Conservation (phyloP, 129 eudicot species). For the Flaveria sonorensis region DNA sequence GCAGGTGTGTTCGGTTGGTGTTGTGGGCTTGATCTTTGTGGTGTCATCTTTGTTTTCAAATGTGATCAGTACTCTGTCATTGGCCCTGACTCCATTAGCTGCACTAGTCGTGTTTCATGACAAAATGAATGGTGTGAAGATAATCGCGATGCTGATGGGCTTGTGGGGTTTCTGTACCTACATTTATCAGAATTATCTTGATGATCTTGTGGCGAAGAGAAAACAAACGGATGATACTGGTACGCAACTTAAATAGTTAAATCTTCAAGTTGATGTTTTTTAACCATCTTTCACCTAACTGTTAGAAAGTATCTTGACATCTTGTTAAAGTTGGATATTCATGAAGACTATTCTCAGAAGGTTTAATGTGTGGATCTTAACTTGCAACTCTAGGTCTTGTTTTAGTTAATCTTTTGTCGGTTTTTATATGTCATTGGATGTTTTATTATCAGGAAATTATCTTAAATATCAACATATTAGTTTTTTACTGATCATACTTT, state of each 20-base stretch:
- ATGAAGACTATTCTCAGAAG: slow-evolving; percentile 7
- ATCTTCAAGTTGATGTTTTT: slow-evolving; percentile 36
- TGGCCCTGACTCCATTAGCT: slow-evolving; percentile 85
- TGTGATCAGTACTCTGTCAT: slow-evolving; percentile 70
- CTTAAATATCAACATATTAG: not conserved
- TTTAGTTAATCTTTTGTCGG: not conserved
- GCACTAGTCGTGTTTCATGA: slow-evolving; percentile 67
- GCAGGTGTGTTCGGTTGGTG: slow-evolving; percentile 91
- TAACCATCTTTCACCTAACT: not conserved
- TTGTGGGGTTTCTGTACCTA: slow-evolving; percentile 83
- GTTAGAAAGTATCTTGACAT: not conserved
- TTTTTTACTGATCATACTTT: not conserved
- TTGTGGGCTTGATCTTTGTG: slow-evolving; percentile 76
- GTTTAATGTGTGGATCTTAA: not conserved
- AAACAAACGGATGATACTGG: slow-evolving; percentile 23
- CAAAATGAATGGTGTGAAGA: slow-evolving; percentile 73
- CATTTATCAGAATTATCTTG: slow-evolving; percentile 79
- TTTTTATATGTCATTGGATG: not conserved
- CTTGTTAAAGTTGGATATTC: slow-evolving; percentile 2
- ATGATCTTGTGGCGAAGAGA: slow-evolving; percentile 53
- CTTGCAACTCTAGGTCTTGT: not conserved
- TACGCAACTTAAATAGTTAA: slow-evolving; percentile 31
- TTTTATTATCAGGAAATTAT: not conserved
- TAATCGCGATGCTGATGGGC: slow-evolving; percentile 72
- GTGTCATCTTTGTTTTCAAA: slow-evolving; percentile 83